These are phyloP conservation scores for Casuarina glauca DNA, from an alignment of 306 rosid genomes.

Conservation along the genomic window DNA sequence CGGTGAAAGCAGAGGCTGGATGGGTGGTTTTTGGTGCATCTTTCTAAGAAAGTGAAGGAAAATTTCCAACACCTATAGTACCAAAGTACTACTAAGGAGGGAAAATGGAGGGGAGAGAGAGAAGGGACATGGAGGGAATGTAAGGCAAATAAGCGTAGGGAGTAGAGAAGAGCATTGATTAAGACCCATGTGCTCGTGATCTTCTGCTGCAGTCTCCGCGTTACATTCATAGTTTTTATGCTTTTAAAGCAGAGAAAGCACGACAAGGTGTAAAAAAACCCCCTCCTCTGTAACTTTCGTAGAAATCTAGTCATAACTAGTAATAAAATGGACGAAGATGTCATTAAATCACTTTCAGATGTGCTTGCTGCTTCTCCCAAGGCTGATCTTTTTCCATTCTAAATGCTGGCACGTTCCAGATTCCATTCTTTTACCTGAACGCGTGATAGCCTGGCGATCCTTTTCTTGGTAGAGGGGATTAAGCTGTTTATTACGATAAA, in stretches of 20 bases:
- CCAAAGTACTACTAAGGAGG: slow-evolving; percentile 15
- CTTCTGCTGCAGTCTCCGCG: slow-evolving; percentile 37
- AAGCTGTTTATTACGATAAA: too few species aligned
- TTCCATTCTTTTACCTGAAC: slow-evolving; percentile 1
- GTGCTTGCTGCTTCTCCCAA: neutral
- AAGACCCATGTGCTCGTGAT: slow-evolving; percentile 47
- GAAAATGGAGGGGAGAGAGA: neutral
- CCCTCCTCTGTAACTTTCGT: too few species aligned
- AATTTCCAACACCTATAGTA: slow-evolving; percentile 20
- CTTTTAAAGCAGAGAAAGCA: slow-evolving; percentile 12
- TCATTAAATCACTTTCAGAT: neutral
- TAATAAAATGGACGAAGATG: neutral
- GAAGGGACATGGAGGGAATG: slow-evolving; percentile 33
- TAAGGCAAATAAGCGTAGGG: slow-evolving; percentile 39
- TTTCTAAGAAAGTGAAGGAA: slow-evolving; percentile 14
- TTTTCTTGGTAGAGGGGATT: neutral
- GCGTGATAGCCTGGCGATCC: neutral
- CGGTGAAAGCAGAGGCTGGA: neutral
- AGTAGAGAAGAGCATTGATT: slow-evolving; percentile 52
- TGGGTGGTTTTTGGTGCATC: neutral
- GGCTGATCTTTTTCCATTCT: slow-evolving; percentile 2
- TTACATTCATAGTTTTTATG: slow-evolving; percentile 4
- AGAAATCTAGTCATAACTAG: too few species aligned
- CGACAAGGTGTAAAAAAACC: slow-evolving; percentile 29
- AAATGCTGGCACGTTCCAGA: neutral